A percentile compares a stretch with the other conserved stretches of the same genome.
Conservation (phyloP, 768 basidiomycete species). For the Collybia mongolica region DNA sequence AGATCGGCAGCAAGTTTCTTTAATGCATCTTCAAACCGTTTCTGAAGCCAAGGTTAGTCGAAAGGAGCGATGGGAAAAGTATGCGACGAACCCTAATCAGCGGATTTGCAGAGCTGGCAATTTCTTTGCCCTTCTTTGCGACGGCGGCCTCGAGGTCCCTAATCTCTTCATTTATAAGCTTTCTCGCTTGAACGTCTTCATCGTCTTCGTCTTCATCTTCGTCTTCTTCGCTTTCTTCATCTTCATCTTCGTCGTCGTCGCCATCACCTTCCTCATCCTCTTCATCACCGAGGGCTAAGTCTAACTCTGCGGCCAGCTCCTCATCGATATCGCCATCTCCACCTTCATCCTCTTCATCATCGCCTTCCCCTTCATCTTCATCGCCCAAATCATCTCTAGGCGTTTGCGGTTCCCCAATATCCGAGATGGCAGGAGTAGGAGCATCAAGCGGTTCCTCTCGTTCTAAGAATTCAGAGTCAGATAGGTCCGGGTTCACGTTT, state of each 20-base stretch:
- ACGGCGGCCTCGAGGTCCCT: slow-evolving; percentile 87
- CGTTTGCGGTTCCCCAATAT: slow-evolving; percentile 61
- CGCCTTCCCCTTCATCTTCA: slow-evolving; percentile 56
- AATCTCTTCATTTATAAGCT: slow-evolving; percentile 85
- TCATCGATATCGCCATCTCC: slow-evolving; percentile 83
- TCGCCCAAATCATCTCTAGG: slow-evolving; percentile 56
- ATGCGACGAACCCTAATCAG: slow-evolving; percentile 66
- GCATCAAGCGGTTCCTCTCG: slow-evolving; percentile 63
- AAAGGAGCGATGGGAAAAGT: not conserved
- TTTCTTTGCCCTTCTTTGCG: slow-evolving; percentile 79
- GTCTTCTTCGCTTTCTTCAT: slow-evolving; percentile 66
- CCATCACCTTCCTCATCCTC: slow-evolving; percentile 58
- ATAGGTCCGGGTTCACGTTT: slow-evolving; percentile 87
- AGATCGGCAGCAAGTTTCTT: slow-evolving; percentile 86
- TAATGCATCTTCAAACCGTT: slow-evolving; percentile 91
- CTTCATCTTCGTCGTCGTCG: slow-evolving; percentile 65
- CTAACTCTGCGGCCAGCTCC: slow-evolving; percentile 85
- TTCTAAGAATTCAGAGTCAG: slow-evolving; percentile 85
- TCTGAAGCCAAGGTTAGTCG: slow-evolving; percentile 37
- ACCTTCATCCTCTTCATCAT: slow-evolving; percentile 59
- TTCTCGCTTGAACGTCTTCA: slow-evolving; percentile 74
- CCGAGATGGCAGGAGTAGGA: slow-evolving; percentile 72
- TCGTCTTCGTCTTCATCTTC: slow-evolving; percentile 85
- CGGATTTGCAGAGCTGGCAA: slow-evolving; percentile 81
- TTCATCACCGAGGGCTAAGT: slow-evolving; percentile 75